Evolutionary conservation across 257 asterid species (phyloP), one percentile per base, ranked within the genome.

Genomic region (Nicotiana paniculata): DNA sequence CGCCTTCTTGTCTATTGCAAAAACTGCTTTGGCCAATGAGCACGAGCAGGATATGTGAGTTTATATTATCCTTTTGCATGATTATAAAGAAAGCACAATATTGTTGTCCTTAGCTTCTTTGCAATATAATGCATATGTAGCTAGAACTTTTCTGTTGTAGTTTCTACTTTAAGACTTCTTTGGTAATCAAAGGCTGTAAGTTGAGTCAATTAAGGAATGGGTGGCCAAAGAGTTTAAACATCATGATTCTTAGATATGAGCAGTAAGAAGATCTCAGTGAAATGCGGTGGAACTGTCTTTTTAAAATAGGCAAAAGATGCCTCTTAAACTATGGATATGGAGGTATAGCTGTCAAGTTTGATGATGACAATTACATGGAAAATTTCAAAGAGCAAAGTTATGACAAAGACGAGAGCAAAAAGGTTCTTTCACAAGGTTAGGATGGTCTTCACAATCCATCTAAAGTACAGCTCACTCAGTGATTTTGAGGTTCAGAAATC

Each of bases 11-110:
- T 88, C 92, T 69, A 88, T 95, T 76, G 98, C 98, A 12, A 93
- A 91, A 90, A 91, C 96, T 79, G 96, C 98, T 69, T 79, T 95
- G 64, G 96, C 93, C 84, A 92, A 90, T 62, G 97, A 92, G 86
- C 91, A 90, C 67, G 98, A 95, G 88, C 97, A 95, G 87, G 98
- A 92, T 85, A 95, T 92, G 98, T 93, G 84, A 93, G 98, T 89
- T 61, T 10, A n/a, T 43, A 18, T 33, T 86, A 17, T 13, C 57
- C 6, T 54, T 37, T 76, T 64, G 37, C 13, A 46, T n/a, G 33
- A 54, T 66, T 69, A 33, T 16, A 65, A 39, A 35, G 13, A 37
- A 43, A 51, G 17, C 17, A 51, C 16, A 51, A 12, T 51, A 51
- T 12, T 51, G 57, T 0, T 51, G 17, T 51, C 57, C 57, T 51